phyloP scores from a whole-genome alignment of 805 yeast species.

The Candida krabiensis region DNA sequence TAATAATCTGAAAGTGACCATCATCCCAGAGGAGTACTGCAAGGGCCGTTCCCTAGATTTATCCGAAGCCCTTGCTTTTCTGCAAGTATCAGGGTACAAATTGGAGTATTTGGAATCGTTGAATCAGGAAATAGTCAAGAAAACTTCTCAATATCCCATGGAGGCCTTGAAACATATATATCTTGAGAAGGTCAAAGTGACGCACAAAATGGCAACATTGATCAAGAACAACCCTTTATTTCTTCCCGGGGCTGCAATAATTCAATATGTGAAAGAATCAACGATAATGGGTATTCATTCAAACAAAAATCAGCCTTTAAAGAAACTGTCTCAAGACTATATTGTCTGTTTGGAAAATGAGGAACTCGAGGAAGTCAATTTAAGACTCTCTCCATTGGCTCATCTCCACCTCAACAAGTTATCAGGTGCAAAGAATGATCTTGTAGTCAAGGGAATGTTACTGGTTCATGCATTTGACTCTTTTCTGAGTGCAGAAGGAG shows the following conservation, averaged over 20 bases:
- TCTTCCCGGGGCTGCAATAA: constrained; percentile 16
- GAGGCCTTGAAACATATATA: constrained; percentile 28
- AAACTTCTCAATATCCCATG: constrained; percentile 30
- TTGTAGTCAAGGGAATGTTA: constrained; percentile 3
- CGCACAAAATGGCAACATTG: constrained; percentile 12
- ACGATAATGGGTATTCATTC: not conserved
- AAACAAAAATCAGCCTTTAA: not conserved
- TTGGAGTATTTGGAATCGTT: constrained; percentile 21
- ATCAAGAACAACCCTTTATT: constrained; percentile 10
- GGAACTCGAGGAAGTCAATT: constrained; percentile 3
- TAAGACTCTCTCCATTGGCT: constrained; percentile 10
- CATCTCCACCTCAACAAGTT: constrained; percentile 10
- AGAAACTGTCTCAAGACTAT: not conserved
- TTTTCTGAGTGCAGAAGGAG: not conserved
- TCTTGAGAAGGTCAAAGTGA: constrained; percentile 19
- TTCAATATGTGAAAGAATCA: constrained; percentile 1
- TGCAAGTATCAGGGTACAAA: constrained; percentile 38
- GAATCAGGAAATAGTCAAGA: constrained; percentile 21
- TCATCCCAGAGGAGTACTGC: constrained; percentile 41
- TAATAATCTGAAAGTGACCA: constrained; percentile 38
- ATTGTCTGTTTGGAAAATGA: not conserved
- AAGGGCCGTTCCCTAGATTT: constrained; percentile 35
- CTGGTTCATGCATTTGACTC: constrained; percentile 5
- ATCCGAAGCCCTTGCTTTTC: constrained; percentile 40
- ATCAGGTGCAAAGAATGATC: not conserved